phyloP scores from a whole-genome alignment of 2,329 filamentous ascomycete species.

The Meredithiella fracta region DNA sequence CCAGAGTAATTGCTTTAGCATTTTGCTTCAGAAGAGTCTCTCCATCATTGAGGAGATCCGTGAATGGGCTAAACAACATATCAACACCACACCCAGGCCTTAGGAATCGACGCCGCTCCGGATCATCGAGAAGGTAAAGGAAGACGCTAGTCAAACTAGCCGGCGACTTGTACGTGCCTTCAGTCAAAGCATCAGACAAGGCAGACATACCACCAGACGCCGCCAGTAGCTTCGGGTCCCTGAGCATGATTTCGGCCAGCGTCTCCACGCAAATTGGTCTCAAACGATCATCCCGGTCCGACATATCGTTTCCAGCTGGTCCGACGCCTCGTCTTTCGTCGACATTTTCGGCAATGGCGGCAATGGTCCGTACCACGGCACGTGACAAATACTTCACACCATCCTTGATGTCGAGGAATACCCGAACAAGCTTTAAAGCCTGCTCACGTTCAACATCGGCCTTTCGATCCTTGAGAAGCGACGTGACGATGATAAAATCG shows the following conservation, averaged over 20 bases:
- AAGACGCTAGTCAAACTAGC: constrained; percentile 81
- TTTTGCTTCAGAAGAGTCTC: constrained; percentile 61
- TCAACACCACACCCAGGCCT: constrained; percentile 80
- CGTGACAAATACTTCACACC: constrained; percentile 77
- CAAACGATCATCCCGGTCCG: constrained; percentile 69
- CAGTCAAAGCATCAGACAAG: constrained; percentile 79
- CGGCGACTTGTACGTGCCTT: constrained; percentile 81
- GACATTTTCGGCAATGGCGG: constrained; percentile 73
- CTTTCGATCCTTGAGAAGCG: constrained; percentile 87
- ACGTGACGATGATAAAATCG: constrained; percentile 81
- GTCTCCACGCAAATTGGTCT: constrained; percentile 87
- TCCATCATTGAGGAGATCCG: constrained; percentile 53
- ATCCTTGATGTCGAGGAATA: constrained; percentile 89
- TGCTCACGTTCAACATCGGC: constrained; percentile 95
- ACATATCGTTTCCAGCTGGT: constrained; percentile 42
- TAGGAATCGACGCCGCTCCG: constrained; percentile 64
- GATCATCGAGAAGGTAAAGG: constrained; percentile 74
- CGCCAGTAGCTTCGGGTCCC: constrained; percentile 65
- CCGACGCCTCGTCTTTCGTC: constrained; percentile 54
- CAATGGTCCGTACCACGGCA: constrained; percentile 73
- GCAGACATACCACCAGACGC: constrained; percentile 71
- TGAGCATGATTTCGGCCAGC: constrained; percentile 75
- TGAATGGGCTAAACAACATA: constrained; percentile 79
- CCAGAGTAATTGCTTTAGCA: constrained; percentile 76
- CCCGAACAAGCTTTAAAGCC: constrained; percentile 86